Evolutionary conservation across 2,329 filamentous ascomycete genomes (phyloP), one percentile per base, ranked within the genome.

Genomic region (Thielaviopsis punctulata): DNA sequence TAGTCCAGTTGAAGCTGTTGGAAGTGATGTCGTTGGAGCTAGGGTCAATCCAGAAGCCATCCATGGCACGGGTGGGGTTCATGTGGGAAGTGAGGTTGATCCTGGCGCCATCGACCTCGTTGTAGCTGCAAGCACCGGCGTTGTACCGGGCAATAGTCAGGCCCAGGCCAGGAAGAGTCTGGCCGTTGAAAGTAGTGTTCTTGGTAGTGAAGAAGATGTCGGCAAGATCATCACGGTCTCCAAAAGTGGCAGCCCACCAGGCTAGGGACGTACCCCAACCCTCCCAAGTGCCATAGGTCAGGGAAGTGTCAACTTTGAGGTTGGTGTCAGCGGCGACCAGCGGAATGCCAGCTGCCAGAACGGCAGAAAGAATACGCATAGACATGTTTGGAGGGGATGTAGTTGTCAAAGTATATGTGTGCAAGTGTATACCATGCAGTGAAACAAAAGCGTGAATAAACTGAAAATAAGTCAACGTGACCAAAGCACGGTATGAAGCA

Each of bases 61-160:
- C 64, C 7, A 70, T 61, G 57, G 66, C 64, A 12, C 68, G 62
- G 2, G 65, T 66, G 0, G 61, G 51, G 23, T 62, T 63, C 53
- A 69, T 67, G 12, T 64, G 62, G 7, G 65, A 57, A 2, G 68
- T 68, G 2, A 62, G 59, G 2, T 59, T 61, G 61, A 70, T 69
- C 12, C 55, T 55, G 12, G 60, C 58, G 13, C 63, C 61, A 49
- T 64, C 57, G 55, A 63, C 57, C 19, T 52, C 61, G 52, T 67
- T 69, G 52, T 55, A 60, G 58, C 64, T 68, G 56, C 60, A 63
- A 4, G 67, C 68, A 7, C 68, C 68, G 13, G 65, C 67, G 56
- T 70, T 70, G 59, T 70, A 68, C 4, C 68, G 64, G 2, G 62
- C 67, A 49, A 70, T 69, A 53, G 64, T 70, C 57, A 70, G 59